These are phyloP conservation scores for Primulina tabacum DNA, from an alignment of 257 asterid species.

Conservation along the genomic window DNA sequence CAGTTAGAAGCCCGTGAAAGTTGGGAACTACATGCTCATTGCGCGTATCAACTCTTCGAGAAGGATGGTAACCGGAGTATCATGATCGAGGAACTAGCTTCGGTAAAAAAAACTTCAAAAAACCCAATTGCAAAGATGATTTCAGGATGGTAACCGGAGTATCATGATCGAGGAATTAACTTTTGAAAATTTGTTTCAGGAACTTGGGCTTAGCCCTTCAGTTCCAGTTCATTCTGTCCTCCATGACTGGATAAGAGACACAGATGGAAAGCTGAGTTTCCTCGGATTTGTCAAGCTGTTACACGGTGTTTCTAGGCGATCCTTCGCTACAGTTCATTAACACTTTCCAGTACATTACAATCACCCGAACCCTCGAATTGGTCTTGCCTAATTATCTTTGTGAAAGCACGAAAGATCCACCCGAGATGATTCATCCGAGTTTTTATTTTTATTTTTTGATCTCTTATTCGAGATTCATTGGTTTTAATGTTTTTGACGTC, in stretches of 20 bases:
- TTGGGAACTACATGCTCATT: slow-evolving; percentile 90
- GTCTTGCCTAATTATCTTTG: slow-evolving; percentile 8
- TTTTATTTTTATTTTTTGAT: background rate
- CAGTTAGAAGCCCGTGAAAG: slow-evolving; percentile 79
- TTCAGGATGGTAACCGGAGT: slow-evolving; percentile 26
- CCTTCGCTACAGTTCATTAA: slow-evolving; percentile 58
- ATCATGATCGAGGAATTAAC: slow-evolving; percentile 75
- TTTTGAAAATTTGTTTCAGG: slow-evolving; percentile 41
- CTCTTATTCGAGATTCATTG: background rate
- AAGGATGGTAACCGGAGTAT: slow-evolving; percentile 88
- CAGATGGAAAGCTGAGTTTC: slow-evolving; percentile 88
- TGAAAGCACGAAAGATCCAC: background rate
- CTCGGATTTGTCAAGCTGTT: slow-evolving; percentile 74
- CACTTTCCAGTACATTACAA: slow-evolving; percentile 11
- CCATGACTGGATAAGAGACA: slow-evolving; percentile 80
- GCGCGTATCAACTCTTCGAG: slow-evolving; percentile 84
- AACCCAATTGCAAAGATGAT: background rate
- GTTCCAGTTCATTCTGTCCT: slow-evolving; percentile 86
- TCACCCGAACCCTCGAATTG: background rate
- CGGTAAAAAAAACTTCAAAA: slow-evolving; percentile 42
- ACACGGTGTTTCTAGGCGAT: slow-evolving; percentile 77
- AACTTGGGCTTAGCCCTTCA: slow-evolving; percentile 84
- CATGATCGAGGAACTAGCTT: slow-evolving; percentile 87
- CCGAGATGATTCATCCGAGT: background rate
- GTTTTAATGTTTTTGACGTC: background rate